phyloP scores from a whole-genome alignment of 1,284 basidiomycete species.

The Pterulicium gracile region DNA sequence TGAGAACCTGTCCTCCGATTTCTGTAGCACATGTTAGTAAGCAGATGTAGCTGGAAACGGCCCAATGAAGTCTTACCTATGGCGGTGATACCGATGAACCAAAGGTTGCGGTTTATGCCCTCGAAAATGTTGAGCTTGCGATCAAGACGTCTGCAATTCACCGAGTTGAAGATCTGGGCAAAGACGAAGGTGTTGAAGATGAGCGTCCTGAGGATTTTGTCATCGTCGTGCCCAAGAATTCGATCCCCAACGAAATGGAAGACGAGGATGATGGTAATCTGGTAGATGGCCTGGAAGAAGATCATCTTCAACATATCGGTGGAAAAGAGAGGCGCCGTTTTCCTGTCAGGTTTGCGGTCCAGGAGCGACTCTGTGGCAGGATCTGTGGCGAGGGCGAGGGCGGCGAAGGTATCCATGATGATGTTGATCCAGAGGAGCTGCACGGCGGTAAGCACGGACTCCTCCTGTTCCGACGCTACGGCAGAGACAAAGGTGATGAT shows the following conservation, averaged over 20 bases:
- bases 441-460: conserved; percentile 87
- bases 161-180: conserved; percentile 90
- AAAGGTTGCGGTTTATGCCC: conserved; percentile 72
- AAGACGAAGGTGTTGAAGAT: conserved; percentile 98
- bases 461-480: conserved; percentile 66
- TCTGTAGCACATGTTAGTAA: conserved; percentile 33
- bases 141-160: conserved; percentile 87
- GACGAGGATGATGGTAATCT: conserved; percentile 75
- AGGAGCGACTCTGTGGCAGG: conserved; percentile 78
- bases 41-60: not conserved
- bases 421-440: conserved; percentile 97
- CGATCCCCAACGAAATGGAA: conserved; percentile 79
- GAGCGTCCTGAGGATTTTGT: conserved; percentile 67
- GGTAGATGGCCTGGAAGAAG: conserved; percentile 81
- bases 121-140: conserved; percentile 84
- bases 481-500: conserved; percentile 90
- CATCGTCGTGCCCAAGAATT: conserved; percentile 58
- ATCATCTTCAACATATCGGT: conserved; percentile 96
- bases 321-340: conserved; percentile 81
- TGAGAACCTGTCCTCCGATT: conserved; percentile 79
- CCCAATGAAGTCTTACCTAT: conserved; percentile 51
- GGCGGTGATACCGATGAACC: conserved; percentile 80
- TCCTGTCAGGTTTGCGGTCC: conserved; percentile 85
- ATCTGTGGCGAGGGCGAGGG: conserved; percentile 93
- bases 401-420: conserved; percentile 98